Evolutionary conservation across 1,139 yeast genomes (phyloP), one percentile per base, ranked within the genome.

Genomic region (Saccharomyces hybrid): DNA sequence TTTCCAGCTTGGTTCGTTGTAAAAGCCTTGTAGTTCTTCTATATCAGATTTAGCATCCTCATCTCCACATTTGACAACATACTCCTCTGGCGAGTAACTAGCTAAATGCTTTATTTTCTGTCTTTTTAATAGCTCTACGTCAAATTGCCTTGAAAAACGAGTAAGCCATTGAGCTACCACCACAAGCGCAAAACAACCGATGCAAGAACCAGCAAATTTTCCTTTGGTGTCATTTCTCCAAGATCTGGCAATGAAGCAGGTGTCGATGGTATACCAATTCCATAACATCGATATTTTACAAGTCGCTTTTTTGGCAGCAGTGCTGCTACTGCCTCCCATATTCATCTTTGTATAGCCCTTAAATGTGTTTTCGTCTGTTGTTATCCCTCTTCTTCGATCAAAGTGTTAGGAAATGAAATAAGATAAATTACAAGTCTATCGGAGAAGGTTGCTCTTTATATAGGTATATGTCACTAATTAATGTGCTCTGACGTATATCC

Each of bases 201-300:
- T 73, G 68, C 89, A 84, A 0, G 87, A 76, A 7, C 88, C 89
- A 4, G 87, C 89, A 73, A 84, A 84, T 70, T 76, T 81, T 2
- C 84, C 84, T 50, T 70, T 71, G 1, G 83, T 71, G n/a, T 69
- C 74, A 44, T 82, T 80, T 57, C 82, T 87, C 90, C 90, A 84
- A 25, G 83, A 70, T 49, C 69, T 71, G n/a, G 87, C 76, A 56
- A 84, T 73, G 61, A 84, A 83, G 64, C 89, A 84, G 1, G 84
- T 68, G 61, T 83, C 83, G 34, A 83, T 74, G 0, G 87, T 82
- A 56, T 76, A 67, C 83, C 83, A 79, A 64, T 79, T 79, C 83
- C 83, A 79, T 51, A 76, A 61, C 83, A 79, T 79, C 14, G 70
- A 66, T 20, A 66, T 66, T 47, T 66, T 64, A 53, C 71, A 66